Conservation (phyloP, 176 grass and related monocot species). For the Poa pratensis region DNA sequence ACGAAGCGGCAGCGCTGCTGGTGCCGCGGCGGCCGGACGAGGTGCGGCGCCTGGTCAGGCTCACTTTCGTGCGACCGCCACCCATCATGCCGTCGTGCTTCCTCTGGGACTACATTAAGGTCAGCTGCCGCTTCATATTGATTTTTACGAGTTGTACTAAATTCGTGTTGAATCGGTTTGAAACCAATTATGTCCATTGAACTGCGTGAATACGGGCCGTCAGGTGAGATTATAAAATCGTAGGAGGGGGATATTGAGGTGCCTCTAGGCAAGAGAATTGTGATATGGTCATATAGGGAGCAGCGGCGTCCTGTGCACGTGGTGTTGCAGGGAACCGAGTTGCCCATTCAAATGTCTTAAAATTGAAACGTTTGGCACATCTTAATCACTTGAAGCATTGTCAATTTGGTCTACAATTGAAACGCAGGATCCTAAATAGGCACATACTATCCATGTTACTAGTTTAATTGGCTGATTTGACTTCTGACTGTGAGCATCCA, state of each 20-base stretch:
- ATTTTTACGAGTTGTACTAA: not conserved
- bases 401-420: not conserved
- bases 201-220: not conserved
- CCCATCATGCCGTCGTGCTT: conserved; percentile 85
- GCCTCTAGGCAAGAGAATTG: conserved; percentile 28
- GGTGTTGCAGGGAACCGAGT: not conserved
- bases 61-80: conserved; percentile 78
- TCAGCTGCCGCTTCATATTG: conserved; percentile 1
- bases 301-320: conserved; percentile 4
- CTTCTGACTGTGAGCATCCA: too few relatives aligned
- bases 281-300: not conserved
- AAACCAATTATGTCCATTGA: not conserved
- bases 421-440: not conserved
- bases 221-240: conserved; percentile 8
- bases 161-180: conserved; percentile 24
- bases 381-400: not conserved
- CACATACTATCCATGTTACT: not conserved
- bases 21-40: conserved; percentile 79
- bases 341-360: not conserved
- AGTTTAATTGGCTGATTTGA: not conserved
- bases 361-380: not conserved
- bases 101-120: conserved; percentile 93
- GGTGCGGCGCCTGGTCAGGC: conserved; percentile 68
- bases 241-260: not conserved
- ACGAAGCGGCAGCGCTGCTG: conserved; percentile 64